Evolutionary conservation across 495 filamentous ascomycete genomes (phyloP), one percentile per base, ranked within the genome.

Genomic region (Penicillium cinerascens): DNA sequence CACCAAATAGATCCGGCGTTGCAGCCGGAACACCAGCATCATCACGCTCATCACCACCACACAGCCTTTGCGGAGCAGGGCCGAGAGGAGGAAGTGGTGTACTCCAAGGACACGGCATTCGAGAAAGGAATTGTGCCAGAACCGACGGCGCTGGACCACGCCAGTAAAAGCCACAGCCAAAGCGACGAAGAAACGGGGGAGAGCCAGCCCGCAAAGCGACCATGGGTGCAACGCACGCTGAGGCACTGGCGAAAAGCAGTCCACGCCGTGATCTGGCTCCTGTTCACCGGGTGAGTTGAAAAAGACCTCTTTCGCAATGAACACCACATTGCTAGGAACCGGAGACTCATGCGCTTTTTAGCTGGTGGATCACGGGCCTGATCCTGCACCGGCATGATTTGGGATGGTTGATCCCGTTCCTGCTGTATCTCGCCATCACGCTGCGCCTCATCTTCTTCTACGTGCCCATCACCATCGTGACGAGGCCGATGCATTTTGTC

Each of bases 361-460:
- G 88, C 46, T 95, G 91, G 91, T 95, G 89, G 90, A 91, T 93
- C 51, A 87, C 84, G 39, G 84, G 87, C 37, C 77, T 95, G 17
- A 74, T 92, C 51, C 73, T 86, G 39, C 87, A 88, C 64, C 82
- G 85, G 17, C 56, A 86, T 59, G 86, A 90, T 62, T 79, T 82
- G 60, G 86, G 86, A 49, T 96, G 91, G 91, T 56, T 95, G 56
- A 82, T 91, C 27, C 89, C 91, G 7, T 91, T 92, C 69, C 78
- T 96, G 36, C 51, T 96, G 15, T 96, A 84, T 68, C 81, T 95
- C 36, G 80, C 72, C 49, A 84, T 95, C 58, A 81, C 80, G 7
- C 66, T 95, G 51, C 84, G 91, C 5, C 66, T 95, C 40, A 58
- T 95, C 55, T 85, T 84, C 68, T 79, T 88, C 61, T 84, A 89